Evolutionary conservation across 345 rosid species (phyloP), one percentile per base, ranked within the genome.

Genomic region (Carallia pectinifolia): DNA sequence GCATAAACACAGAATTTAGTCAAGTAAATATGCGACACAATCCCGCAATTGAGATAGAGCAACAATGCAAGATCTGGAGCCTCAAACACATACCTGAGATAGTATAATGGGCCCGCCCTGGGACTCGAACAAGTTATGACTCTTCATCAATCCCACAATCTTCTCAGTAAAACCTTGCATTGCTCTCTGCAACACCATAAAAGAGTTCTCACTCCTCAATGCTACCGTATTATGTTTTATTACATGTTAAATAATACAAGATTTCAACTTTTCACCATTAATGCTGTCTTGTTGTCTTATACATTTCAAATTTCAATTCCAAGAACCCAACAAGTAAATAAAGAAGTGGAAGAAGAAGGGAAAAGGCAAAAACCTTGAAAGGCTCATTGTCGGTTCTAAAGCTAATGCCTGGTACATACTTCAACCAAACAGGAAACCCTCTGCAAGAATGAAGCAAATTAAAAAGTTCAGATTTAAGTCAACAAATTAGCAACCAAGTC

Each of bases 371-470:
- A 62, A 96, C 99, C 97, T 96, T 96, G 85, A 96, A 96, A 74
- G 99, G 99, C 84, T 96, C 98, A 63, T 96, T 96, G 81, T 96
- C 98, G 62, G 99, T 96, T 77, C 99, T 84, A 77, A 96, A 96
- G 81, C 99, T 96, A 78, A 96, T 96, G 71, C 90, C 98, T 29
- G 97, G 98, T 15, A 96, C 98, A 89, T 89, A 96, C 89, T 92
- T 96, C 23, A 96, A 78, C 99, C 99, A 96, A 50, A 96, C 99
- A 52, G 99, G 99, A 80, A 96, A 96, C 27, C 99, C 99, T 50
- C 99, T 96, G 81, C 56, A 78, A 70, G 71, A 3, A 60, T 64
- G 79, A 75, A 70, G 37, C 67, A 53, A n/a, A 66, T 34, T 64
- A 27, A 39, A 71, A 34, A 72, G 19, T 54, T 48, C 33, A 17